These are phyloP conservation scores for Pseudogymnoascus pannorum DNA, from an alignment of 2,329 filamentous ascomycete species.

Conservation along the genomic window DNA sequence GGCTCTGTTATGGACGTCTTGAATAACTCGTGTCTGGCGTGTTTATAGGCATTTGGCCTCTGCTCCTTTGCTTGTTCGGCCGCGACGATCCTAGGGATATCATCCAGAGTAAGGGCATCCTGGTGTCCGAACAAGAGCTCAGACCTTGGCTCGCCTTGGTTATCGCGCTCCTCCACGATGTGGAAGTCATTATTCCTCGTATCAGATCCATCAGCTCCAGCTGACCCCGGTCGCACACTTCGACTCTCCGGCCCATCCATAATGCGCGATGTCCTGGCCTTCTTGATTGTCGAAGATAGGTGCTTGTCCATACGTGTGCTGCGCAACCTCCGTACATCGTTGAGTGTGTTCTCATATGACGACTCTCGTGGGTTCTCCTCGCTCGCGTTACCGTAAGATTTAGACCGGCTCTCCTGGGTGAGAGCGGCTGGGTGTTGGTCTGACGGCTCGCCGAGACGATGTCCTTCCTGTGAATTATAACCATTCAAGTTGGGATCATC, in stretches of 20 bases:
- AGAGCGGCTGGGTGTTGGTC: constrained; percentile 42
- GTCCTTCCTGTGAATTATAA: constrained; percentile 60
- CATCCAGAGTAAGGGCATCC: constrained; percentile 87
- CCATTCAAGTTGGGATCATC: constrained; percentile 64
- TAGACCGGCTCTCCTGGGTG: constrained; percentile 62
- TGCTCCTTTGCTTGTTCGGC: constrained; percentile 93
- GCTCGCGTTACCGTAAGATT: constrained; percentile 60
- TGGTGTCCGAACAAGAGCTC: constrained; percentile 84
- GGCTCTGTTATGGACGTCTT: constrained; percentile 51
- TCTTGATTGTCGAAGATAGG: constrained; percentile 85
- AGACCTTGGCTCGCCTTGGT: constrained; percentile 59
- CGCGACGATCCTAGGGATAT: constrained; percentile 92
- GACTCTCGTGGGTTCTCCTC: constrained; percentile 56
- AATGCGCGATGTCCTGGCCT: constrained; percentile 82
- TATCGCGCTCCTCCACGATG: constrained; percentile 72
- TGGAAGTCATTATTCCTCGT: constrained; percentile 55
- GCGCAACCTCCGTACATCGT: constrained; percentile 83
- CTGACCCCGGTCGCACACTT: constrained; percentile 62
- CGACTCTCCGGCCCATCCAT: constrained; percentile 77
- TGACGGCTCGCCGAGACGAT: constrained; percentile 43
- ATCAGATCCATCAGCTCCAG: constrained; percentile 53
- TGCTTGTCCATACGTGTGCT: constrained; percentile 94
- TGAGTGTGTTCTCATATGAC: constrained; percentile 90
- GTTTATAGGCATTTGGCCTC: constrained; percentile 70
- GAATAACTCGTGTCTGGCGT: constrained; percentile 63